Evolutionary conservation across 1,284 basidiomycete species (phyloP).

Genomic region (Sanghuangporus sanghuang): DNA sequence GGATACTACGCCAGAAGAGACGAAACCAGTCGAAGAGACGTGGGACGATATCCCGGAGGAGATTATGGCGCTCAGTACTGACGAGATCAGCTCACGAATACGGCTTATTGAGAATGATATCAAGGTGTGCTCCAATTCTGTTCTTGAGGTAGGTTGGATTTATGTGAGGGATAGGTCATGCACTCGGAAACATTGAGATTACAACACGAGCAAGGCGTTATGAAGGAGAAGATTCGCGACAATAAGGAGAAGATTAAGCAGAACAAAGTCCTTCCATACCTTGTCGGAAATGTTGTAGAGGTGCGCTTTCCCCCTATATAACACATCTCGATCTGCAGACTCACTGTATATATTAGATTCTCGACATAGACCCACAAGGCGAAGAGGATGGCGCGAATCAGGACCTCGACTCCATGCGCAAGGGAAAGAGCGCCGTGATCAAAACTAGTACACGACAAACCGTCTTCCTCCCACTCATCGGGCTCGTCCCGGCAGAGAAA

Average conservation of each 20-base stretch:
- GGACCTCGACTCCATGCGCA: constrained; percentile 90
- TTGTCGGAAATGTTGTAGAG: constrained; percentile 97
- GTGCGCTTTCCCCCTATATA: constrained; percentile 36
- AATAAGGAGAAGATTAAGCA: constrained; percentile 99
- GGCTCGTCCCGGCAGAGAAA: constrained; percentile 88
- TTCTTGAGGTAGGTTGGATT: not conserved
- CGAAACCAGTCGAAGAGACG: constrained; percentile 41
- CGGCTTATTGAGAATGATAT: constrained; percentile 93
- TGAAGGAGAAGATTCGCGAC: constrained; percentile 98
- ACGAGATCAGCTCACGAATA: constrained; percentile 84
- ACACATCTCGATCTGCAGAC: not conserved
- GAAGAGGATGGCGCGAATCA: constrained; percentile 93
- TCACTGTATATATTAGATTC: constrained; percentile 53
- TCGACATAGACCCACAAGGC: constrained; percentile 90
- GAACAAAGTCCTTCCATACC: constrained; percentile 98
- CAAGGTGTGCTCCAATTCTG: constrained; percentile 52
- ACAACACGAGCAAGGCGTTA: constrained; percentile 90
- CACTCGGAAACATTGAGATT: constrained; percentile 88
- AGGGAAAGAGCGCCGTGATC: constrained; percentile 97
- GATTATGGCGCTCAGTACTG: constrained; percentile 64
- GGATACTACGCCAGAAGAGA: constrained; percentile 25
- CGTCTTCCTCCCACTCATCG: constrained; percentile 97
- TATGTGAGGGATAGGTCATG: constrained; percentile 70
- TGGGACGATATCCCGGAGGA: constrained; percentile 84
- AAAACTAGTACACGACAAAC: constrained; percentile 98